Percentiles rank a stretch among this genome's conserved stretches.
phyloP scores from a whole-genome alignment of 345 rosid species.

The Camelina laxa region DNA sequence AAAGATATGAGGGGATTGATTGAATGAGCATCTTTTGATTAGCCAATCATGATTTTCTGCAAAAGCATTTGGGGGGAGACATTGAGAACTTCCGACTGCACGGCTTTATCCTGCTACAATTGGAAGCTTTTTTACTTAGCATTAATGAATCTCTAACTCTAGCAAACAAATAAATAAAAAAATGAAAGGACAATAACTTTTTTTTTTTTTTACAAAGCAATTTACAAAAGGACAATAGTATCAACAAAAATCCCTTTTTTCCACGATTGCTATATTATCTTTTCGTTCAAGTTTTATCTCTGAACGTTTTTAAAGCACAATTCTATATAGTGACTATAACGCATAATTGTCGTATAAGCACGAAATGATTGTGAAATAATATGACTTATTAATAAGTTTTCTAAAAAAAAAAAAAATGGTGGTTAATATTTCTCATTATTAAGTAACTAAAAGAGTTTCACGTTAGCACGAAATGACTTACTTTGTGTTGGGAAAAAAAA shows the following conservation, averaged over 20 bases:
- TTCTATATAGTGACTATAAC: neutral
- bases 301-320: neutral
- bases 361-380: neutral
- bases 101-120: slow-evolving; percentile 22
- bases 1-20: neutral
- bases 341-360: neutral
- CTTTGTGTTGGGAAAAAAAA: no score
- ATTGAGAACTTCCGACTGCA: slow-evolving; percentile 29
- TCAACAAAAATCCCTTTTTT: neutral
- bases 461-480: no score
- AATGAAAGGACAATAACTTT: neutral
- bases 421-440: neutral
- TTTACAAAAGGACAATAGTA: neutral
- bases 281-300: neutral
- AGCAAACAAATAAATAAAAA: neutral
- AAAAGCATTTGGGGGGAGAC: slow-evolving; percentile 22
- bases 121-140: slow-evolving; percentile 1
- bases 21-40: slow-evolving; percentile 25
- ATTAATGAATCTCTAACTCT: neutral
- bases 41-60: slow-evolving; percentile 26
- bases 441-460: neutral
- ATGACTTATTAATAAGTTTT: neutral
- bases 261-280: neutral
- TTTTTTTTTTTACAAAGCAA: neutral
- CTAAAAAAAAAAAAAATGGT: neutral